phyloP scores from a whole-genome alignment of 768 basidiomycete species.

The Psilocybe cubensis region DNA sequence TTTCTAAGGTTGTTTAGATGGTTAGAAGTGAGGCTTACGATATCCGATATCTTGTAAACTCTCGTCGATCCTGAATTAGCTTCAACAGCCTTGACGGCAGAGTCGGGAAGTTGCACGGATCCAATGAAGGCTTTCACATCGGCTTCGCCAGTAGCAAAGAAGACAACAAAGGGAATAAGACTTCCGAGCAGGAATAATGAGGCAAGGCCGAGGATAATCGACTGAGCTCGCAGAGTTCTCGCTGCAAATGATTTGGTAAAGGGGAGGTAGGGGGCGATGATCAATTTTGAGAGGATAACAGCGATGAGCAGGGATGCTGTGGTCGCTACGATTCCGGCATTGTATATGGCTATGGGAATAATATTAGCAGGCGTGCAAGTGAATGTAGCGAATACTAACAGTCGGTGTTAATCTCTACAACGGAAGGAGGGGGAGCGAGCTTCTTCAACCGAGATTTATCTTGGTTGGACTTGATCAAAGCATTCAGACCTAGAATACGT shows the following conservation, averaged over 20 bases:
- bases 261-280: slow-evolving; percentile 16
- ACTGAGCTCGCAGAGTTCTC: slow-evolving; percentile 20
- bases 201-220: slow-evolving; percentile 12
- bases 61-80: slow-evolving; percentile 40
- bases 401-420: slow-evolving; percentile 39
- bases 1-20: not conserved
- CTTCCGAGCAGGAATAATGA: slow-evolving; percentile 42
- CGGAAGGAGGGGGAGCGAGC: slow-evolving; percentile 33
- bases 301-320: slow-evolving; percentile 21
- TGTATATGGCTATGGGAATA: slow-evolving; percentile 38
- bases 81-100: slow-evolving; percentile 39
- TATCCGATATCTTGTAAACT: slow-evolving; percentile 49
- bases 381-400: slow-evolving; percentile 25
- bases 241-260: slow-evolving; percentile 15
- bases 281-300: slow-evolving; percentile 22
- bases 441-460: slow-evolving; percentile 34
- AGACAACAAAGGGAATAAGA: slow-evolving; percentile 49
- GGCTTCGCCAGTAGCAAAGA: slow-evolving; percentile 46
- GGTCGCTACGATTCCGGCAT: slow-evolving; percentile 37
- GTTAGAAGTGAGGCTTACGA: slow-evolving; percentile 40
- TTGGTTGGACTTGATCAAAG: slow-evolving; percentile 44
- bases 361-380: not conserved
- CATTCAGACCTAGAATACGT: slow-evolving; percentile 38
- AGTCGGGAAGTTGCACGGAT: slow-evolving; percentile 35
- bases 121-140: slow-evolving; percentile 45